These are phyloP conservation scores for Cymbidium sinense DNA, from an alignment of 106 monocot genomes.

Conservation along the genomic window DNA sequence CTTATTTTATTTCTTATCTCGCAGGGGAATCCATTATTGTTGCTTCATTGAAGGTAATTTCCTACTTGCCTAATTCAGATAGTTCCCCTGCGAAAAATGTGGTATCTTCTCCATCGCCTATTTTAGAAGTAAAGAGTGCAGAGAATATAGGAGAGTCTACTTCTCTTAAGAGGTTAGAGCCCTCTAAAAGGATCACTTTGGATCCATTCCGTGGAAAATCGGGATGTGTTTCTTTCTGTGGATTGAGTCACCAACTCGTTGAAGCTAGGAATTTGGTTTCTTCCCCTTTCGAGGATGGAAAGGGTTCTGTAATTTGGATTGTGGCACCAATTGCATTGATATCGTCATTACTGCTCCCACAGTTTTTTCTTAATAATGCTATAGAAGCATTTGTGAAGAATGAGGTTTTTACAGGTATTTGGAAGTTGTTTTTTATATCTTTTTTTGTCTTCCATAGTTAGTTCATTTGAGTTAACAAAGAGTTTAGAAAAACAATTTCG, in stretches of 20 bases:
- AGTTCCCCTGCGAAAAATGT: neutral
- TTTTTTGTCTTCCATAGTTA: neutral
- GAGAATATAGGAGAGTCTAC: neutral
- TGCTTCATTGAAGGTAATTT: conserved; percentile 2
- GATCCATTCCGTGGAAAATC: conserved; percentile 46
- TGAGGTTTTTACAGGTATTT: conserved; percentile 47
- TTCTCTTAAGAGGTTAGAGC: neutral
- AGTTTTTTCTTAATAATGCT: conserved; percentile 35
- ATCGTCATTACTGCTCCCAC: conserved; percentile 52
- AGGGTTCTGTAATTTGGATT: conserved; percentile 48
- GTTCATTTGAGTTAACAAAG: neutral
- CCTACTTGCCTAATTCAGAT: conserved; percentile 14
- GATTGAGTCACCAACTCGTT: conserved; percentile 33
- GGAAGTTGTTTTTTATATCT: neutral
- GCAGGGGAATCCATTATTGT: neutral
- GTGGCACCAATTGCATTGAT: conserved; percentile 49
- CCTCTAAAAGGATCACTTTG: conserved; percentile 11
- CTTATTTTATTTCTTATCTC: neutral
- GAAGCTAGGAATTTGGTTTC: conserved; percentile 46
- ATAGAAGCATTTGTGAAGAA: conserved; percentile 36
- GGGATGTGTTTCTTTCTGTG: conserved; percentile 52
- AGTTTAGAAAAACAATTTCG: neutral
- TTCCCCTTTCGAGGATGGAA: conserved; percentile 42
- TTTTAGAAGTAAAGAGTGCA: neutral
- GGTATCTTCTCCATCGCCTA: conserved; percentile 1